Evolutionary conservation across 768 basidiomycete species (phyloP), one percentile per base, ranked within the genome.

Genomic region (Pisolithus microcarpus): DNA sequence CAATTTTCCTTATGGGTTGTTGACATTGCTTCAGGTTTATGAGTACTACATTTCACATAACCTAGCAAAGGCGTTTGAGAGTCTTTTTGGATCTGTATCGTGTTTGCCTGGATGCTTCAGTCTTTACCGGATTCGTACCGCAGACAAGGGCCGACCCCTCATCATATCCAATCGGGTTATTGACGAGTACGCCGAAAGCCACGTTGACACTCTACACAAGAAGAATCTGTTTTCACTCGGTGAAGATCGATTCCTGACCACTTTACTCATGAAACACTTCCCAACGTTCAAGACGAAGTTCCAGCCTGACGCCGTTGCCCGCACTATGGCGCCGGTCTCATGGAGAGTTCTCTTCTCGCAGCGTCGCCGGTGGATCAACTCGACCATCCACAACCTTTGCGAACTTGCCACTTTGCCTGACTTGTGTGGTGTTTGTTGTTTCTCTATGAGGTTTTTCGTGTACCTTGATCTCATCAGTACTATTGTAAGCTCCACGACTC

Each of bases 21-120:
- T 42, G 42, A 52, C 7, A 23, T 49, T 52, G 1, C 39, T 48
- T 16, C 52, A 80, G 77, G 80, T 84, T 18, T 82, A 83, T 70
- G 79, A 82, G 59, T 84, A 84, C 65, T 84, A 81, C 65, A 78
- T 82, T 50, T 83, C 80, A 0, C 81, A 81, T 57, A 78, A 86
- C 55, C 69, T 84, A 39, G 75, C 82, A 46, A 85, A 85, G 66
- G 77, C 81, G 0, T 85, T 85, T 64, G 82, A 85, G 65, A 78
- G 76, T 44, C 65, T 84, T 49, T 84, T 83, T 55, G 82, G 83
- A 46, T 84, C 82, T 7, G 82, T 85, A 55, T 79, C 83, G 39
- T 84, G 83, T 76, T 67, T 85, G n/a, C 82, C 84, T 0, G 82
- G 83, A 48, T 85, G 82, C 70, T 85, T 85, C 72, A 75, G 76